phyloP scores from a whole-genome alignment of 495 filamentous ascomycete species.

The Achaetomiella virescens region DNA sequence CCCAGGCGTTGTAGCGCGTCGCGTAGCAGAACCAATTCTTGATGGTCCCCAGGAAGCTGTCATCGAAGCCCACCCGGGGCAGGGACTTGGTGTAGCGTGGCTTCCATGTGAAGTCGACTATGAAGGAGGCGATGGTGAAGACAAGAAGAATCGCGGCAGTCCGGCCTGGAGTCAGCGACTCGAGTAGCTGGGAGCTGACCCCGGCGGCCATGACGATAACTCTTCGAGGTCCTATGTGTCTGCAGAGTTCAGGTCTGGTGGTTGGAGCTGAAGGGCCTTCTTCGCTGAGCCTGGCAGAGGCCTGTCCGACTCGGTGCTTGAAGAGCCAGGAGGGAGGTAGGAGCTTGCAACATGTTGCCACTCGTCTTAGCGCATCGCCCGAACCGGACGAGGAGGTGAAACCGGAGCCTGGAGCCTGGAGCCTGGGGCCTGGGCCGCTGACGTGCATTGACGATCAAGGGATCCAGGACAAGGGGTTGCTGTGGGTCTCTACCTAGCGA shows the following conservation, averaged over 20 bases:
- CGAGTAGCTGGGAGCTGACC: constrained; percentile 22
- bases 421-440: not conserved
- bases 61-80: constrained; percentile 28
- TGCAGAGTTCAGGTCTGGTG: not conserved
- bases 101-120: constrained; percentile 30
- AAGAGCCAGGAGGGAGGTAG: not conserved
- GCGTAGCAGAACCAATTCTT: constrained; percentile 29
- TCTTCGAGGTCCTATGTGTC: not conserved
- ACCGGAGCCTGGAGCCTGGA: not conserved
- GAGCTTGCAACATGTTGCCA: not conserved
- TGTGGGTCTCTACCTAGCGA: not conserved
- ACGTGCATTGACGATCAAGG: not conserved
- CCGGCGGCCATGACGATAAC: constrained; percentile 14
- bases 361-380: not conserved
- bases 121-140: constrained; percentile 27
- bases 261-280: too few relatives aligned
- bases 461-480: not conserved
- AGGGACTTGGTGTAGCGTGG: constrained; percentile 29
- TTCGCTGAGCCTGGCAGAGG: too few relatives aligned
- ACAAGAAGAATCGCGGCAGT: constrained; percentile 13
- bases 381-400: not conserved
- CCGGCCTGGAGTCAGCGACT: constrained; percentile 26
- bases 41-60: constrained; percentile 23
- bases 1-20: constrained; percentile 26
- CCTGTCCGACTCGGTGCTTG: not conserved